Conservation (phyloP, 176 grass and related monocot species). For the Juncus effusus region DNA sequence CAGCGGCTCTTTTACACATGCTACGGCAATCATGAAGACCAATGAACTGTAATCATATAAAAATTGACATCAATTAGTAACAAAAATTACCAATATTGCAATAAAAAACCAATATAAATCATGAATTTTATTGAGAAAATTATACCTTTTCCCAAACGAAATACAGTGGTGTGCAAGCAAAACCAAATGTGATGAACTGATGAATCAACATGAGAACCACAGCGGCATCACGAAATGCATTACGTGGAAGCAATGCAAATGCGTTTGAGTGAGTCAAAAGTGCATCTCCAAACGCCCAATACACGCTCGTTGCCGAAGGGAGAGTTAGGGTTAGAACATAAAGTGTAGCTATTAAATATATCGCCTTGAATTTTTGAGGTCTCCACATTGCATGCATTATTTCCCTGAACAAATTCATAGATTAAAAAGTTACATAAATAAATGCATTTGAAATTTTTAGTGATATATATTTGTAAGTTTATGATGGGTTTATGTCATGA, state of each 20-base stretch:
- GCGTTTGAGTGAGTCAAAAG: slow-evolving; percentile 93
- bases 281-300: slow-evolving; percentile 94
- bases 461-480: neutral
- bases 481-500: neutral
- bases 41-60: slow-evolving; percentile 33
- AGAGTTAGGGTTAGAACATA: slow-evolving; percentile 93
- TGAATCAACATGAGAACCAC: slow-evolving; percentile 92
- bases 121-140: neutral
- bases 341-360: slow-evolving; percentile 84
- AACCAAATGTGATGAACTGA: slow-evolving; percentile 99
- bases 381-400: slow-evolving; percentile 99
- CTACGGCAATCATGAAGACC: slow-evolving; percentile 95
- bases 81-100: neutral
- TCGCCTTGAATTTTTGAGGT: slow-evolving; percentile 97
- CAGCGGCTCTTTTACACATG: slow-evolving; percentile 87
- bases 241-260: slow-evolving; percentile 68
- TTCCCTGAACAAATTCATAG: slow-evolving; percentile 46
- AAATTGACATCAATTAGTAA: neutral
- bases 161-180: slow-evolving; percentile 96
- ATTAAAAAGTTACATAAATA: neutral
- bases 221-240: slow-evolving; percentile 63
- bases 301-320: slow-evolving; percentile 86
- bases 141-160: slow-evolving; percentile 96
- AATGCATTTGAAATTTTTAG: neutral
- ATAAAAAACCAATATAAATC: neutral